Base-by-base conservation (phyloP, 1,139 yeast species). In the Hyphopichia pseudoburtonii region DNA sequence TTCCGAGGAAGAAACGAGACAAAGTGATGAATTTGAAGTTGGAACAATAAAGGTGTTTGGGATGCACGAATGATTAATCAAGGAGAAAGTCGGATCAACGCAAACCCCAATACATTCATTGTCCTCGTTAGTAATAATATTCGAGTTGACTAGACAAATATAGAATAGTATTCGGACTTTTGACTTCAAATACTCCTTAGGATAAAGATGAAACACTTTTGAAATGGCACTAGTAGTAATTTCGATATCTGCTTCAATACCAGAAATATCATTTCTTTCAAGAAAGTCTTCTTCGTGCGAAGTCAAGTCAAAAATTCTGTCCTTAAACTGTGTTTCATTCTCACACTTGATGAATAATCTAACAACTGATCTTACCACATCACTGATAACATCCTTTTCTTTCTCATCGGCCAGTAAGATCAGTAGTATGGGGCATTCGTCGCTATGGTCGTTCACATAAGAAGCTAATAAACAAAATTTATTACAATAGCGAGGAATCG, bases 1-100 rank as follows among this genome's bases (percentile, higher is more conserved):
- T 3, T 46, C 40, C 5, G 45, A 38, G 15, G 52, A 46, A 3
- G 64, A 46, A 5, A 50, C 39, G 4, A 38, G n/a, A 27, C 33
- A 15, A 9, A 38, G 34, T 4, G 47, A 41, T 5, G 33, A 38
- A 3, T 47, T 39, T 4, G 47, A 41, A 15, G 45, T 41, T 44
- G 60, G 56, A 4, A 56, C 40, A 6, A 56, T 34, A 7, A 50
- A 38, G 24, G 61, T 53, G 38, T 70, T 60, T 6, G 66, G 64
- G n/a, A 50, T 35, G 40, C 66, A 61, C 3, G 61, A 56, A 42
- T 61, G 66, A 34, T 61, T 61, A 8, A 61, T 46, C 27, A 67
- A 42, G 5, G 73, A 50, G 41, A 67, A 58, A 3, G 49, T 41
- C 0, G 69, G 66, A 40, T 70, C 74, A 40, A 70, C 51, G 46